A percentile compares a stretch with the other conserved stretches of the same genome.
Conservation (phyloP, 805 yeast genomes). For the Metschnikowia henanensis region DNA sequence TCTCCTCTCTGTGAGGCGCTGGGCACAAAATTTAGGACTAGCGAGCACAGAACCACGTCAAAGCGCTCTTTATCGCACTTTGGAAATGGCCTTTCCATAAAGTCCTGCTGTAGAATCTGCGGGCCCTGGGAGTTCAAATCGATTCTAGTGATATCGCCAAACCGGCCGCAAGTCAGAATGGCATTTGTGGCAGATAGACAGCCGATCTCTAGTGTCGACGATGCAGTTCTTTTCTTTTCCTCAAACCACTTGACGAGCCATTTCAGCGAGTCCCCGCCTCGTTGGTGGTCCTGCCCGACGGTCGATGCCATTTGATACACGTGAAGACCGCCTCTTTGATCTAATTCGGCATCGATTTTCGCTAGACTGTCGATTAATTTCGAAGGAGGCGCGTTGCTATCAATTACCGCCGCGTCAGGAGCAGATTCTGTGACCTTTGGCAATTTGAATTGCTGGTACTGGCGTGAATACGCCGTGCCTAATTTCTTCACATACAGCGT, state of each 20-base stretch:
- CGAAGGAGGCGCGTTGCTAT: slow-evolving; percentile 12
- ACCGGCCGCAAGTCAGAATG: slow-evolving; percentile 59
- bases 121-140: slow-evolving; percentile 83
- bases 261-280: slow-evolving; percentile 95
- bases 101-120: slow-evolving; percentile 73
- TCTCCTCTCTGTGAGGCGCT: slow-evolving; percentile 67
- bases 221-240: slow-evolving; percentile 7
- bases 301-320: slow-evolving; percentile 85
- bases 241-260: slow-evolving; percentile 65
- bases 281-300: slow-evolving; percentile 69
- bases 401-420: slow-evolving; percentile 18
- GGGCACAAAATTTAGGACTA: slow-evolving; percentile 89
- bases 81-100: slow-evolving; percentile 76
- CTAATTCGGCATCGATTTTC: slow-evolving; percentile 60
- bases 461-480: slow-evolving; percentile 9
- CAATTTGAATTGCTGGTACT: slow-evolving; percentile 7
- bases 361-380: slow-evolving; percentile 40
- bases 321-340: slow-evolving; percentile 70
- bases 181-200: slow-evolving; percentile 67
- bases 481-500: slow-evolving; percentile 21
- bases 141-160: slow-evolving; percentile 56
- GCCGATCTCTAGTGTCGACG: slow-evolving; percentile 79
- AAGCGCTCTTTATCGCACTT: slow-evolving; percentile 44
- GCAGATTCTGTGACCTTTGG: slow-evolving; percentile 12
- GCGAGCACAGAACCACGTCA: slow-evolving; percentile 73